Evolutionary conservation across 179 eudicot genomes (phyloP), one percentile per base, ranked within the genome.

Genomic region (Corrigiola litoralis): DNA sequence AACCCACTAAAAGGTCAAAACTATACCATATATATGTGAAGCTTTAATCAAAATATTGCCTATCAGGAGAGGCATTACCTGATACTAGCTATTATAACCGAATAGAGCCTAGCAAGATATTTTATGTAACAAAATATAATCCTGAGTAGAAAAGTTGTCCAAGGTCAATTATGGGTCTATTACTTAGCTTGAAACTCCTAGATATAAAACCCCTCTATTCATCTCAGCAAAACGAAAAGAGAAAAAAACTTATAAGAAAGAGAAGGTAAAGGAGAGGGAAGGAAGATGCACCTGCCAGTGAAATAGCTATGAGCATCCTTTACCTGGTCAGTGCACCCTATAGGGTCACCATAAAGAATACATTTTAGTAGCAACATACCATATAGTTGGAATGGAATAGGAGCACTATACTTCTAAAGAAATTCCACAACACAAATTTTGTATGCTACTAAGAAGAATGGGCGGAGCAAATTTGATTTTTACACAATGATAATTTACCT

Each of bases 311-410:
- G 77, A 23, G 79, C 70, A 68, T 84, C 77, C 75, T 81, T 79
- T 63, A 94, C 67, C 73, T 90, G 99, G 59, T 83, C 87, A 5
- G 72, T 64, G 66, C 81, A 87, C 38, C 99, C 99, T 92, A 56
- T 32, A 63, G 27, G 41, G 34, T 54, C 69, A 77, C 16, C 68
- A 41, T 14, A 75, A 56, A 42, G 31, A 56, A 36, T 27, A 40
- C 32, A 31, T 38, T 29, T 23, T 57, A 21, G 37, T 23, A 29
- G 52, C 68, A n/a, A 37, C 0, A 24, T 37, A 58, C 57, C 23
- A 28, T 0, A 33, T 10, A 65, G 44, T 20, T 6, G 16, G 14
- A 60, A 28, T 27, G 13, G 10, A 20, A 59, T 11, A 27, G 12
- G 1, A 32, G 9, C 18, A 16, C 12, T 13, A 2, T 13, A 24